Evolutionary conservation across 139 green algal species (phyloP).

Genomic region (Helicosporidium sp.): DNA sequence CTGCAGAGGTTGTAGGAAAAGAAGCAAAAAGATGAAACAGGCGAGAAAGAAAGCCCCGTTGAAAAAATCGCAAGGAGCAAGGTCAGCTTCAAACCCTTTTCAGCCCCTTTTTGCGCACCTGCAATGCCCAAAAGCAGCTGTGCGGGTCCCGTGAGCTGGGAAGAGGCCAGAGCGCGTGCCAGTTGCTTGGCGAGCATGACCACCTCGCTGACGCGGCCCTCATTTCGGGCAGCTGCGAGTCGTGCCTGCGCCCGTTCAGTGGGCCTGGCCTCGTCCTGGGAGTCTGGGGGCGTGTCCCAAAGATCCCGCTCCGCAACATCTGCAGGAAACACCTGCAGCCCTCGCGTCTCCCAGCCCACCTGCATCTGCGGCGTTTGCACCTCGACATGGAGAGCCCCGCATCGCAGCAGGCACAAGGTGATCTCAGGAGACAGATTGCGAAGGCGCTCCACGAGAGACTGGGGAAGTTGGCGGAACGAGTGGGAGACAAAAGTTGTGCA

Average conservation of each 20-base stretch:
- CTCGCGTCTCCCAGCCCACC: not conserved
- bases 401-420: not conserved
- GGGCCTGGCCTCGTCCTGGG: no score
- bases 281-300: not conserved
- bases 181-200: constrained; percentile 43
- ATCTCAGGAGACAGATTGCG: not conserved
- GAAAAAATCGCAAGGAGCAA: no score
- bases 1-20: no score
- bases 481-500: no score
- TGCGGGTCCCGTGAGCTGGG: constrained; percentile 24
- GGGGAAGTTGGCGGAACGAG: no score
- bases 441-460: not conserved
- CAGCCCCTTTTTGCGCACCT: not conserved
- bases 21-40: no score
- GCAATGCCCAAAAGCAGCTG: constrained; percentile 1
- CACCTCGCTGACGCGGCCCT: constrained; percentile 15
- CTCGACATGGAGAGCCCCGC: no score
- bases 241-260: not conserved
- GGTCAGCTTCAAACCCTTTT: no score
- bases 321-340: not conserved
- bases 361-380: not conserved
- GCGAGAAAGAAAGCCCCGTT: no score
- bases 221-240: not conserved
- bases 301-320: constrained; percentile 4
- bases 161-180: constrained; percentile 25